These are phyloP conservation scores for Geranium brycei DNA, from an alignment of 345 rosid genomes.

Conservation along the genomic window DNA sequence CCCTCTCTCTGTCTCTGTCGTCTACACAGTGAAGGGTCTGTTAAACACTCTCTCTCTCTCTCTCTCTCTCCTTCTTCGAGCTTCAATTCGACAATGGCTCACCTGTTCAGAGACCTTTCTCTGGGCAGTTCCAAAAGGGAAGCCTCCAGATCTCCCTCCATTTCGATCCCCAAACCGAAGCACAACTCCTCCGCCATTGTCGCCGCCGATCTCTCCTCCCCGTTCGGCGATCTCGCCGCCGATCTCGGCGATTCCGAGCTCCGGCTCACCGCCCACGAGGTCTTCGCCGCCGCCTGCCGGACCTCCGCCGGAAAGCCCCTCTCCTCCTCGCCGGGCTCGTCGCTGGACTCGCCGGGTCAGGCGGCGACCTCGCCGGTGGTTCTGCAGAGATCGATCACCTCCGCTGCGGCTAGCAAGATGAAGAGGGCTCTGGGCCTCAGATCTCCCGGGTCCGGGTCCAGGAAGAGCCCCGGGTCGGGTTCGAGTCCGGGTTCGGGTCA, in stretches of 20 bases:
- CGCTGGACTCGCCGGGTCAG: constrained; percentile 29
- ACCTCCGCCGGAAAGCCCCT: constrained; percentile 74
- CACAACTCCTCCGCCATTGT: constrained; percentile 15
- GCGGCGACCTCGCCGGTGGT: constrained; percentile 29
- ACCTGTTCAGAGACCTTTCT: constrained; percentile 87
- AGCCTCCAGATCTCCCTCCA: constrained; percentile 20
- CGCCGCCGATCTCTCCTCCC: constrained; percentile 52
- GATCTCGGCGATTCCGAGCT: constrained; percentile 74
- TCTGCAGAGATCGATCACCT: constrained; percentile 73
- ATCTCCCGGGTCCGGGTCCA: constrained; percentile 60
- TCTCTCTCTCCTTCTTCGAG: constrained; percentile 6
- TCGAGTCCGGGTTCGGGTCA: constrained; percentile 32
- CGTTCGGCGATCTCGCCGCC: constrained; percentile 57
- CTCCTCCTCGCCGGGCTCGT: constrained; percentile 24
- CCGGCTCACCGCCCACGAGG: constrained; percentile 73
- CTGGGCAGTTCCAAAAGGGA: constrained; percentile 79
- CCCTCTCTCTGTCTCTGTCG: too few relatives aligned
- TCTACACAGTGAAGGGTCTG: background rate
- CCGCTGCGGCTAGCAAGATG: constrained; percentile 87
- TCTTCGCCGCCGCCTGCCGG: constrained; percentile 79
- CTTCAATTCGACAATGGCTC: constrained; percentile 45
- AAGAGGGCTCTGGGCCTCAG: constrained; percentile 84
- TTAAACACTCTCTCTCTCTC: constrained; percentile 6
- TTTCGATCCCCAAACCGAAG: constrained; percentile 8
- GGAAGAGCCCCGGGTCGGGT: constrained; percentile 52